A percentile compares a stretch with the other conserved stretches of the same genome.
These are phyloP conservation scores for Rhododendron kiyosumense DNA, from an alignment of 148 eudicot genomes.

Conservation along the genomic window DNA sequence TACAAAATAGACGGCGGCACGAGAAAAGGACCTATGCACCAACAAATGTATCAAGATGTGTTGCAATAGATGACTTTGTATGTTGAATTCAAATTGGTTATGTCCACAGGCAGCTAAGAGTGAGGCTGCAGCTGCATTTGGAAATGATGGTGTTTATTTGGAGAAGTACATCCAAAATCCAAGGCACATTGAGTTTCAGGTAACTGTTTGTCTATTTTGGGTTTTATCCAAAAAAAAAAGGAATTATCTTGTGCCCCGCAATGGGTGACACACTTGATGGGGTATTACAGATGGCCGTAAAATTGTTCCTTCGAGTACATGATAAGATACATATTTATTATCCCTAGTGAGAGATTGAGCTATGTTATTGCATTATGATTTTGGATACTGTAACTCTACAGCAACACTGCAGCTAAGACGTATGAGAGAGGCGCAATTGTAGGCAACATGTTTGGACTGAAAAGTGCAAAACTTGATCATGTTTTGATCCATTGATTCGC, in stretches of 20 bases:
- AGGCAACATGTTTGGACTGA: background rate
- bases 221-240: background rate
- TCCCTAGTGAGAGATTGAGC: background rate
- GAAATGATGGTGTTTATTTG: constrained; percentile 95
- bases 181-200: constrained; percentile 99
- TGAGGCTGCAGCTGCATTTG: constrained; percentile 99
- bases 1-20: background rate
- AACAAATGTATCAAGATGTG: background rate
- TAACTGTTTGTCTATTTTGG: constrained; percentile 17
- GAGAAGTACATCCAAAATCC: constrained; percentile 92
- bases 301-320: background rate
- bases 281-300: background rate
- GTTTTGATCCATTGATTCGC: constrained; percentile 5
- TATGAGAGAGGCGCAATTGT: background rate
- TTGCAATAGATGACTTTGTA: background rate
- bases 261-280: background rate
- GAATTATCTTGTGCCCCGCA: background rate
- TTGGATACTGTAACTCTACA: background rate
- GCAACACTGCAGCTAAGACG: background rate
- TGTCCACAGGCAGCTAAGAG: constrained; percentile 78
- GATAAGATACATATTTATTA: background rate
- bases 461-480: background rate
- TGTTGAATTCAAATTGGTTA: background rate
- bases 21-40: background rate
- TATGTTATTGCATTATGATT: background rate